These are phyloP conservation scores for Blepharisma japonicum DNA, from an alignment of 73 alveolate species.

Conservation along the genomic window DNA sequence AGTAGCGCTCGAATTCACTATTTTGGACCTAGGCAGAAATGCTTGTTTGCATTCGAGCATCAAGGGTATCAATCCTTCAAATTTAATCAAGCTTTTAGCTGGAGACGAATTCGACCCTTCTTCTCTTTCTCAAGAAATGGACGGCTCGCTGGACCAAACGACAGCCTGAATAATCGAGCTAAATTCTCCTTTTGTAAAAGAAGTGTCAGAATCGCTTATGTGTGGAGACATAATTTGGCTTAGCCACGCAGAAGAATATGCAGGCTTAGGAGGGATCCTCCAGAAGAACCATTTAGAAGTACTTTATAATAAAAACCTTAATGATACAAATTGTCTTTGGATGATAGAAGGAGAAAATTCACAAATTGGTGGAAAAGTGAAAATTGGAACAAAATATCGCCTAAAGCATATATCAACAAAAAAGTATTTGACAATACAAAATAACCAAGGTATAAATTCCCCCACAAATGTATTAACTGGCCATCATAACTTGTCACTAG, in stretches of 20 bases:
- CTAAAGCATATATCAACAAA: slow-evolving; percentile 51
- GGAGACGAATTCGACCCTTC: too few relatives aligned
- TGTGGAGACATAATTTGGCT: slow-evolving; percentile 31
- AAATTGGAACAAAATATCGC: slow-evolving; percentile 41
- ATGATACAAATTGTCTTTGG: slow-evolving; percentile 60
- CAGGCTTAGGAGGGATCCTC: neutral
- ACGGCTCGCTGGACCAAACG: neutral
- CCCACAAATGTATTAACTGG: too few relatives aligned
- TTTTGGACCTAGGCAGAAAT: neutral
- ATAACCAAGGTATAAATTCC: neutral
- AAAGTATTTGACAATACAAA: slow-evolving; percentile 38
- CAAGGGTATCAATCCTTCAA: neutral
- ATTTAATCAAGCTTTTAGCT: too few relatives aligned
- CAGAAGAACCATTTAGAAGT: neutral
- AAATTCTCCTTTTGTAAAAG: neutral
- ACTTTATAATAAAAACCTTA: neutral
- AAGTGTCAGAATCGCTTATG: neutral
- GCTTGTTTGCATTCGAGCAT: slow-evolving; percentile 18
- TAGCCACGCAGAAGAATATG: slow-evolving; percentile 22
- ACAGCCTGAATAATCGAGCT: neutral
- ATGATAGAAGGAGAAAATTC: slow-evolving; percentile 39
- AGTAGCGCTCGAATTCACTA: slow-evolving; percentile 22
- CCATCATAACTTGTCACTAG: too few relatives aligned
- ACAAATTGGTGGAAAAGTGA: slow-evolving; percentile 41
- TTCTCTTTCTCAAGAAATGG: neutral